Evolutionary conservation across 202 grass and related monocot species (phyloP).

Genomic region (Zizania palustris): DNA sequence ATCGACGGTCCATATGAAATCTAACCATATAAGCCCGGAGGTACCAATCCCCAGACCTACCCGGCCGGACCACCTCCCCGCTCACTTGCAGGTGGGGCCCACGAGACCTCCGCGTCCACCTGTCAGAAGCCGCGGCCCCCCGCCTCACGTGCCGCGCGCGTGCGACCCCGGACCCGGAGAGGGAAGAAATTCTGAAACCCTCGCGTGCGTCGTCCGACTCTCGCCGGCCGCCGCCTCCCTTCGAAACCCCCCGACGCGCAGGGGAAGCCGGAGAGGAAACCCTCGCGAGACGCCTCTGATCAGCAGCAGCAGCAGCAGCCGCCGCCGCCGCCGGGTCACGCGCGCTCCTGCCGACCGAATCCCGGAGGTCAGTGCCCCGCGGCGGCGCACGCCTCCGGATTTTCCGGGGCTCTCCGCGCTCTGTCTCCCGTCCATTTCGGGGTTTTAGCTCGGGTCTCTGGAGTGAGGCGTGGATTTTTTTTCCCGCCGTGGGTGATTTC

Average conservation of each 20-base stretch:
- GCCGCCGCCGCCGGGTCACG: slow-evolving; percentile 34
- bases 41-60: neutral
- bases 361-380: slow-evolving; percentile 40
- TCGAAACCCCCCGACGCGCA: slow-evolving; percentile 53
- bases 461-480: neutral
- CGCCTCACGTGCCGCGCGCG: slow-evolving; percentile 40
- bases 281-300: slow-evolving; percentile 29
- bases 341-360: neutral
- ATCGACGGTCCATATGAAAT: neutral
- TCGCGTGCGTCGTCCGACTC: slow-evolving; percentile 34
- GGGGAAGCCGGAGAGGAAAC: slow-evolving; percentile 37
- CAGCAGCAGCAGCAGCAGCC: slow-evolving; percentile 21
- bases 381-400: neutral
- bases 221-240: slow-evolving; percentile 31
- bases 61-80: too few species aligned
- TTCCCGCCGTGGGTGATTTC: neutral
- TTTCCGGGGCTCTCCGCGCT: neutral
- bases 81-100: slow-evolving; percentile 30
- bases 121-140: slow-evolving; percentile 5
- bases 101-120: rapidly evolving
- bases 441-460: slow-evolving; percentile 31
- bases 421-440: slow-evolving; percentile 30
- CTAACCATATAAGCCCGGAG: neutral
- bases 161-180: slow-evolving; percentile 9
- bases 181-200: slow-evolving; percentile 41